Conservation (phyloP, 2,329 filamentous ascomycete genomes). For the Botrytis tulipae region DNA sequence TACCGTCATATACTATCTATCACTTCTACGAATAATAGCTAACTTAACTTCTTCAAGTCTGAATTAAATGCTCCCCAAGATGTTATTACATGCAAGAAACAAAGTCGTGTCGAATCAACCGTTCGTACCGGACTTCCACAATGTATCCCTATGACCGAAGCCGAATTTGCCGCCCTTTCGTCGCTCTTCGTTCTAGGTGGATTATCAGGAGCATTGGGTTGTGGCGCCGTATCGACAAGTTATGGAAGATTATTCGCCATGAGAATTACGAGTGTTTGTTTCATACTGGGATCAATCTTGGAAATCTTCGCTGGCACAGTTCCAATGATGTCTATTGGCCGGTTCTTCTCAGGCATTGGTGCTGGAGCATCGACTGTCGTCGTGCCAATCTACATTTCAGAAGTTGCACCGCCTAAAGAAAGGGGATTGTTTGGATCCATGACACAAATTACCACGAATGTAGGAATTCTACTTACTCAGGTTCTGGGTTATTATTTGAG, state of each 20-base stretch:
- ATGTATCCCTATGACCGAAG: constrained; percentile 85
- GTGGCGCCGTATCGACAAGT: constrained; percentile 74
- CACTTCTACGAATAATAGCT: constrained; percentile 3
- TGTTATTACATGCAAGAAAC: constrained; percentile 81
- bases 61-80: constrained; percentile 95
- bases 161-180: constrained; percentile 80
- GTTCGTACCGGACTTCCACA: constrained; percentile 52
- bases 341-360: constrained; percentile 77
- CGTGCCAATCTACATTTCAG: constrained; percentile 90
- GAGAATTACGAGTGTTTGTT: constrained; percentile 73
- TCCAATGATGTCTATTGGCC: constrained; percentile 65
- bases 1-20: constrained; percentile 16
- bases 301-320: constrained; percentile 72
- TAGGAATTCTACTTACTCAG: constrained; percentile 83
- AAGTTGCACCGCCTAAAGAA: constrained; percentile 73
- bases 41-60: constrained; percentile 54
- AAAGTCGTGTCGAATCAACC: constrained; percentile 44
- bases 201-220: constrained; percentile 74
- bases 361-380: constrained; percentile 90
- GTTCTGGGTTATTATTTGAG: constrained; percentile 85
- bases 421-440: constrained; percentile 79
- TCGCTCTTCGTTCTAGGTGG: constrained; percentile 92
- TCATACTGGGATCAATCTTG: constrained; percentile 70
- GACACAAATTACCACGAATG: constrained; percentile 91
- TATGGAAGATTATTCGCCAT: constrained; percentile 76